Base-by-base conservation (phyloP, 2,329 filamentous ascomycete genomes). In the Neodidymelliopsis sp. region DNA sequence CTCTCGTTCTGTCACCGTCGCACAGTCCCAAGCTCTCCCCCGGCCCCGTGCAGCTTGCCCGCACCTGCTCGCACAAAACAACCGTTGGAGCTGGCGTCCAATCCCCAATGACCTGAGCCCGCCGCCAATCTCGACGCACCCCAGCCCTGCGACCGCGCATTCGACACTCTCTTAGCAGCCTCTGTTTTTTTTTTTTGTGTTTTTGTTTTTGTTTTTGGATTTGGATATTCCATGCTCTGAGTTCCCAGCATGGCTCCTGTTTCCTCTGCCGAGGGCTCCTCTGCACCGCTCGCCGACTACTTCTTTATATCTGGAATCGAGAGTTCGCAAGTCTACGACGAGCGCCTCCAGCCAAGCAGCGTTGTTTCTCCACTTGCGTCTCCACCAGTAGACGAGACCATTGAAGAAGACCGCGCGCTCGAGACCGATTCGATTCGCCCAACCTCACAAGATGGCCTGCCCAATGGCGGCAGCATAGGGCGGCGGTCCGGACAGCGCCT, bases 301-400 rank as follows among this genome's bases (percentile, higher is more conserved):
- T 87, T 87, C 71, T 87, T 85, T 79, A 86, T 87, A 51, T 75
- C 74, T 43, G 79, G 79, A 53, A 79, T 81, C 54, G 78, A 81
- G 67, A 79, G 77, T 25, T 72, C 76, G 10, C 77, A 79, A 63
- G 75, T 81, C 49, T 79, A 76, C 66, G 77, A 80, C 56, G 76
- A 77, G 44, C 69, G 70, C 66, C 65, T 57, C 48, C 66, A 69
- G 49, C 65, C 57, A 33, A 66, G 46, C 41, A 53, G 59, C 52
- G 52, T 69, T 41, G 55, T 65, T 34, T 69, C 66, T 19, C 62
- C 67, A 36, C 65, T 70, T 6, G 58, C 62, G 7, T 56, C 66
- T 15, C 63, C 66, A 15, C 65, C 66, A 13, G 69, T 82, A 22
- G 75, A 81, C 53, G 80, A 82, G 66, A 84, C 81, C 12, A 86